Evolutionary conservation across 2,329 filamentous ascomycete species (phyloP), one percentile per base, ranked within the genome.

Genomic region (Fusarium robinianum): DNA sequence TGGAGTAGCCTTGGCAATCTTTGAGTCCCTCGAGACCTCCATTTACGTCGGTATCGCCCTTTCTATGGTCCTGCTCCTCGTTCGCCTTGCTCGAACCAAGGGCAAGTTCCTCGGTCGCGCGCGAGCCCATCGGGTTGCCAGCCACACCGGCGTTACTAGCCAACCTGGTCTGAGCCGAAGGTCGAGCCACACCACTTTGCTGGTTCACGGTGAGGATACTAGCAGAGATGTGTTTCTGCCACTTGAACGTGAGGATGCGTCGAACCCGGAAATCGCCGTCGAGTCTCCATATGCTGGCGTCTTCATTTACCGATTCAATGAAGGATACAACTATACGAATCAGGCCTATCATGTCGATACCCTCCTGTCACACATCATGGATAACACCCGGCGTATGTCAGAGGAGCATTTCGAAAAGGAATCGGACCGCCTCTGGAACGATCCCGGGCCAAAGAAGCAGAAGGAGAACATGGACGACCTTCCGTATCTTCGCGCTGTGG

Each of bases 1-100:
- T 19, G 86, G 88, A 58, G 85, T 91, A 6, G 65, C 88, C 9
- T 56, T 77, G n/a, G 72, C 73, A 23, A 61, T 78, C 22, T 77
- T 79, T 51, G 69, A 71, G 8, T 70, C 69, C 3, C 72, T 79
- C 8, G 76, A 79, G 51, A 71, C 70, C 5, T 73, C 72, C 5
- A 78, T 79, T 30, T 79, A 79, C 46, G 63, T 68, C 2, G 77
- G 75, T 5, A 68, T 77, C 6, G 66, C 56, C 3, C 63, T 72
- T 1, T 78, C 75, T 0, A 64, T 67, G 3, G 65, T 62, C 0
- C 53, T 79, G 6, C 54, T 78, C 8, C 66, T 79, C 3, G 64
- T 73, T 19, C 70, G 76, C 3, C 62, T 75, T 8, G 71, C 75
- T 7, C 70, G 72, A 46, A 72, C 73, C 5, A 68, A 66, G n/a